Base-by-base conservation (phyloP, 208 protist genomes). In the Leishmania lainsoni region DNA sequence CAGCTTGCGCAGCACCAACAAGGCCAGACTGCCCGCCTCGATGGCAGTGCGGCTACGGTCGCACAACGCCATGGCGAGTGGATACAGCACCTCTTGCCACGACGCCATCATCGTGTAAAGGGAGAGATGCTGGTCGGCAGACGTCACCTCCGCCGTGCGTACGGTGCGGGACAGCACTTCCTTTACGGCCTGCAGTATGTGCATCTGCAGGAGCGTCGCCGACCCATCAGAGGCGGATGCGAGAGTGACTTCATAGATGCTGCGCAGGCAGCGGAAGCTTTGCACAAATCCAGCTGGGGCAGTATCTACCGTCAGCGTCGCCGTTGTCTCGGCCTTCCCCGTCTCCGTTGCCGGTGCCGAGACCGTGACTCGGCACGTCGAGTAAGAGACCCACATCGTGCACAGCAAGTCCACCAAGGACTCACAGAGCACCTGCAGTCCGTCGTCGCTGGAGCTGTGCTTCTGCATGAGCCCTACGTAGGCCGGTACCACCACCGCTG, bases 111-210 rank as follows among this genome's bases (percentile, higher is more conserved):
- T 91, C 8, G 82, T 91, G 76, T 78, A 81, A 20, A 93, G 69
- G 39, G 76, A 78, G 26, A 83, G 77, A 12, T 71, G 84, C 48
- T 70, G 81, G 9, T 42, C 76, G 16, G 70, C 59, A 63, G 51
- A 51, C 26, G 22, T 79, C 20, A 76, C 71, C 75, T 86, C 86
- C 5, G 81, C 59, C 12, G 65, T 59, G 52, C 81, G 90, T 9
- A 94, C 80, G 8, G 84, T 94, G 63, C 90, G 90, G 1, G 84
- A 78, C 63, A 95, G 84, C n/a, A 97, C 74, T 81, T 97, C 91
- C 86, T 93, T 92, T 20, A 94, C 86, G 51, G 86, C 88, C 76
- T 96, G 91, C 66, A 98, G 83, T 35, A 95, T 63, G 78, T 96
- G 92, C 85, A 92, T 91, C 73, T 89, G 80, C 29, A 95, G 87